Percentiles rank a stretch among this genome's conserved stretches.
Evolutionary conservation across 1,139 yeast genomes (phyloP).

Genomic region (Taiozyma sp.): DNA sequence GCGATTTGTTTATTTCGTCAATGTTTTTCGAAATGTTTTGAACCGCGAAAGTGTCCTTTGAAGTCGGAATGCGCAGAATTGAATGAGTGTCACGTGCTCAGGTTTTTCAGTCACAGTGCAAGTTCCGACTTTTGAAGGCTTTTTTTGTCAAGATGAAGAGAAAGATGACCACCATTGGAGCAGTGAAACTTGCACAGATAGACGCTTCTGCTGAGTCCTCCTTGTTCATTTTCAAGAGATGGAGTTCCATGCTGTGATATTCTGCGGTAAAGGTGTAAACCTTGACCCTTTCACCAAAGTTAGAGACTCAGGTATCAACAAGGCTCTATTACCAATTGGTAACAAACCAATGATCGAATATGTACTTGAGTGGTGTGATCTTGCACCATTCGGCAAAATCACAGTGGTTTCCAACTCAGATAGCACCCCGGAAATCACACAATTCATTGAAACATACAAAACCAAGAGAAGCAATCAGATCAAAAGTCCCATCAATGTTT

Average conservation of each 20-base stretch:
- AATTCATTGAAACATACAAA: slow-evolving; percentile 27
- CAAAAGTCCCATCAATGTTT: slow-evolving; percentile 37
- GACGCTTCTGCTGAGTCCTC: neutral
- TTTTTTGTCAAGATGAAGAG: neutral
- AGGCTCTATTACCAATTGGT: slow-evolving; percentile 85
- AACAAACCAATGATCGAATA: slow-evolving; percentile 87
- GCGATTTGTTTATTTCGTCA: neutral
- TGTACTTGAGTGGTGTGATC: slow-evolving; percentile 89
- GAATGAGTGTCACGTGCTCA: no score
- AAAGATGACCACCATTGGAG: neutral
- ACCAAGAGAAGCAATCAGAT: slow-evolving; percentile 26
- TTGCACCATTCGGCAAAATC: slow-evolving; percentile 67
- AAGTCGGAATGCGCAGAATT: no score
- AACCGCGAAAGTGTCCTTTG: neutral
- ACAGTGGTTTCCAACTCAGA: slow-evolving; percentile 44
- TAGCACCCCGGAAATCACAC: slow-evolving; percentile 28
- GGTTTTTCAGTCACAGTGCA: no score
- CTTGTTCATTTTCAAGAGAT: slow-evolving; percentile 30
- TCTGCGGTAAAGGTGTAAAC: slow-evolving; percentile 79
- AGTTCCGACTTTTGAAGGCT: neutral
- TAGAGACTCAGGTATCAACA: slow-evolving; percentile 55
- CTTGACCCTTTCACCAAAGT: slow-evolving; percentile 66
- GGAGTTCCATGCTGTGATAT: slow-evolving; percentile 90
- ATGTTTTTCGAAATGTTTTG: neutral
- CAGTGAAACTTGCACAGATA: neutral